Percentiles rank a stretch among this genome's conserved stretches.
These are phyloP conservation scores for Sporisorium scitamineum DNA, from an alignment of 1,284 basidiomycete species.

Conservation along the genomic window DNA sequence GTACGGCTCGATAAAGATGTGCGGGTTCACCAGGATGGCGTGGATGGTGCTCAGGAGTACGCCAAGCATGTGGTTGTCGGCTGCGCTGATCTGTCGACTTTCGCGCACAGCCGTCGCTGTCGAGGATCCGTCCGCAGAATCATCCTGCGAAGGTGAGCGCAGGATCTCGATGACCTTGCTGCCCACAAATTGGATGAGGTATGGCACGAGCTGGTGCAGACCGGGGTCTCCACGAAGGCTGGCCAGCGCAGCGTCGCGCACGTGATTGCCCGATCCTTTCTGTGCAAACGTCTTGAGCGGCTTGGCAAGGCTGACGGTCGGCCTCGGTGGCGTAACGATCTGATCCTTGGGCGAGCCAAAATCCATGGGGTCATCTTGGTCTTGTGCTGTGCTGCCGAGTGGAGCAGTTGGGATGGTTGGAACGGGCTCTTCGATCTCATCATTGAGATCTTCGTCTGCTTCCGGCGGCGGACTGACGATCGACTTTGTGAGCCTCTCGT, in stretches of 20 bases:
- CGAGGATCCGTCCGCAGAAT: constrained; percentile 4
- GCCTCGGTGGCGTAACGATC: constrained; percentile 46
- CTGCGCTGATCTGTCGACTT: constrained; percentile 28
- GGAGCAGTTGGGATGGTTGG: background rate
- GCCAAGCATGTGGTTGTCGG: constrained; percentile 56
- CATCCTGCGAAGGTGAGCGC: constrained; percentile 64
- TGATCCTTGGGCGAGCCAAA: constrained; percentile 26
- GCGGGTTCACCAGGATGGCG: constrained; percentile 73
- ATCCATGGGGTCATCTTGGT: constrained; percentile 40
- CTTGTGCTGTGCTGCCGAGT: constrained; percentile 13
- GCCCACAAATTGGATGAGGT: constrained; percentile 92
- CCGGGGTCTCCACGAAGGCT: constrained; percentile 91
- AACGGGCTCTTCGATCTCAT: constrained; percentile 28
- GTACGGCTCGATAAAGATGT: constrained; percentile 95
- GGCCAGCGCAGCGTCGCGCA: constrained; percentile 82
- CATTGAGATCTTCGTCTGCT: constrained; percentile 56
- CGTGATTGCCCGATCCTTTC: constrained; percentile 60
- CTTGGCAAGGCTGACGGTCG: constrained; percentile 33
- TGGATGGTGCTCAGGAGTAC: constrained; percentile 63
- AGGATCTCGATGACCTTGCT: constrained; percentile 74
- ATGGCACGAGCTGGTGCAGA: constrained; percentile 91
- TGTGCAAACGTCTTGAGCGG: constrained; percentile 53
- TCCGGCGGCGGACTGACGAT: constrained; percentile 62
- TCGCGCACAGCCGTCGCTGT: constrained; percentile 29
- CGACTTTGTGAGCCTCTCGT: constrained; percentile 83